Evolutionary conservation across 164 flowering plant species (phyloP), one percentile per base, ranked within the genome.

Genomic region (Cinnamomum chago): DNA sequence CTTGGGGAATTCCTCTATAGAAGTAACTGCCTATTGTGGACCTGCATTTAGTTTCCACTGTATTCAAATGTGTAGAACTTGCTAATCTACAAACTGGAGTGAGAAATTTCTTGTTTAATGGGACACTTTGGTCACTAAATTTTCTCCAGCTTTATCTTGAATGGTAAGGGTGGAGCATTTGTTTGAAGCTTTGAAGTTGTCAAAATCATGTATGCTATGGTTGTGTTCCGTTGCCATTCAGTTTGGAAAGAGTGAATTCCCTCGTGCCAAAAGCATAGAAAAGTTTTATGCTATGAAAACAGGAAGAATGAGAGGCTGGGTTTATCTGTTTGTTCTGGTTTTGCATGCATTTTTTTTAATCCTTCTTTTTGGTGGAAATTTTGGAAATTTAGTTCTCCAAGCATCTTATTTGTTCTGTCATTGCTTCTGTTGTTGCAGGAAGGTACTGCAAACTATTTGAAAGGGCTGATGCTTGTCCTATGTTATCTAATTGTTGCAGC

Each of bases 401-500:
- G 5, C 12, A 60, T 60, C 22, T 30, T 72, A 72, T 62, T 50
- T 68, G 55, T 47, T 40, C 50, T 2, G n/a, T 67, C 20, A 58
- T 27, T 52, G 33, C 23, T 71, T 71, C 65, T 47, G 5, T 72
- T 62, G 27, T 62, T 85, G 80, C 87, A 88, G 92, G 92, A 88
- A 79, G 92, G 92, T 5, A 86, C 88, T 76, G 83, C 91, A 71
- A 88, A 88, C 69, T 88, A 88, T 73, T 87, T 88, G 64, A 88
- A 88, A 79, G 92, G 92, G 30, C 68, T 88, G 82, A 88, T 88
- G 92, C 90, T 88, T 69, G 86, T 88, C 70, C 73, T 88, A 6
- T 85, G 92, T 76, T 88, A 88, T 75, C 88, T 88, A 73, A 88
- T 88, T 28, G 92, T 87, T 68, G 92, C 92, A 18, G 92, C 92